phyloP scores from a whole-genome alignment of 108 stramenopile species.

The Nitzschia sp. region DNA sequence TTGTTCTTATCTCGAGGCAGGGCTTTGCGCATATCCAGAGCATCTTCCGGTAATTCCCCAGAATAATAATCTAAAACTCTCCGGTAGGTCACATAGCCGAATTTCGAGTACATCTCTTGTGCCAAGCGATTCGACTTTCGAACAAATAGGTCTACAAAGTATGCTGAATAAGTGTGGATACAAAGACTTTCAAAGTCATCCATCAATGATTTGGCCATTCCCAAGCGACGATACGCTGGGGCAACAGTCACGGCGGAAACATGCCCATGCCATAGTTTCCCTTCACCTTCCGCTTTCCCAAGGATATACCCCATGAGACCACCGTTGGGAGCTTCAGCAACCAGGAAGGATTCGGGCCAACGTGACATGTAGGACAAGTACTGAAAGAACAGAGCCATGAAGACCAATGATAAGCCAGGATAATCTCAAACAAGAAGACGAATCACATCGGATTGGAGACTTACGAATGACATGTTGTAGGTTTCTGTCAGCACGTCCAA shows the following conservation, averaged over 20 bases:
- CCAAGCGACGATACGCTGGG: constrained; percentile 86
- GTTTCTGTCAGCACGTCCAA: constrained; percentile 96
- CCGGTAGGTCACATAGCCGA: constrained; percentile 92
- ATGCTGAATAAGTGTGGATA: constrained; percentile 78
- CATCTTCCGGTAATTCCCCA: constrained; percentile 88
- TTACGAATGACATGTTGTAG: constrained; percentile 50
- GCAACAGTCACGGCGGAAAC: constrained; percentile 98
- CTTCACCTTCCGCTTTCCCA: constrained; percentile 93
- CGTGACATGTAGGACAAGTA: constrained; percentile 92
- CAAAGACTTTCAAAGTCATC: constrained; percentile 87
- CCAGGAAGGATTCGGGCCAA: constrained; percentile 96
- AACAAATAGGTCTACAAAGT: constrained; percentile 99
- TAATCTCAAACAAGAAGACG: background rate
- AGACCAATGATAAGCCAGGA: background rate
- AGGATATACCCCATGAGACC: constrained; percentile 87
- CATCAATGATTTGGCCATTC: constrained; percentile 94
- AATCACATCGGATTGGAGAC: no score
- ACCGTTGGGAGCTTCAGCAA: constrained; percentile 75
- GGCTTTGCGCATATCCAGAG: constrained; percentile 91
- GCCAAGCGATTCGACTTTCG: constrained; percentile 92
- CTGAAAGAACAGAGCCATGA: constrained; percentile 48
- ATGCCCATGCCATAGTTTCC: constrained; percentile 96
- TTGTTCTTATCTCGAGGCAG: constrained; percentile 84
- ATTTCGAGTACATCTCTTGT: constrained; percentile 93
- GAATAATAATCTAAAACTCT: constrained; percentile 92